phyloP scores from a whole-genome alignment of 495 filamentous ascomycete species.

The Stereocaulon alpinum region DNA sequence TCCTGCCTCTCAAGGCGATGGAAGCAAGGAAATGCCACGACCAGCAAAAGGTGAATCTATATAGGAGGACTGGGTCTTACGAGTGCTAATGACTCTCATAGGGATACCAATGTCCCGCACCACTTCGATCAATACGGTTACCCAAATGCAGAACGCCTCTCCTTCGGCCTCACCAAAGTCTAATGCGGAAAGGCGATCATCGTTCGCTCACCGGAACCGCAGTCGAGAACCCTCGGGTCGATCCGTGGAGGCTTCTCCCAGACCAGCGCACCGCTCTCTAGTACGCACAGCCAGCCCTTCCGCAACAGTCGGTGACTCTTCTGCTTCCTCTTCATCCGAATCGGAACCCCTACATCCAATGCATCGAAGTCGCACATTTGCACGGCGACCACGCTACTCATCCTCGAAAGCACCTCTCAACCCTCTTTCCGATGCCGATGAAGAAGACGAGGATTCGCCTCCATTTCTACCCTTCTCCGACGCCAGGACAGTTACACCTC shows the following conservation, averaged over 20 bases:
- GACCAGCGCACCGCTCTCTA: slow-evolving; percentile 3
- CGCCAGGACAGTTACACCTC: slow-evolving; percentile 20
- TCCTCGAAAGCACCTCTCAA: slow-evolving; percentile 25
- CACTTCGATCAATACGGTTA: slow-evolving; percentile 35
- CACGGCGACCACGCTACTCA: slow-evolving; percentile 46
- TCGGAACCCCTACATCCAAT: slow-evolving; percentile 28
- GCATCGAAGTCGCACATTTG: slow-evolving; percentile 34
- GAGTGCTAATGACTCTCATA: slow-evolving; percentile 8
- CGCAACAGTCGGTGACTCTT: slow-evolving; percentile 30
- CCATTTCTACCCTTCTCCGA: slow-evolving; percentile 62
- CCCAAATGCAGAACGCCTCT: slow-evolving; percentile 27
- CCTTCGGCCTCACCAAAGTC: slow-evolving; percentile 9
- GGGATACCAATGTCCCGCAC: slow-evolving; percentile 31
- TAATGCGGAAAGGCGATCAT: slow-evolving; percentile 5
- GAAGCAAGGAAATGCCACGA: slow-evolving; percentile 2
- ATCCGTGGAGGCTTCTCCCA: slow-evolving; percentile 13
- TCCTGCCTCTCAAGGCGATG: slow-evolving; percentile 25
- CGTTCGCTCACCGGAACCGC: slow-evolving; percentile 9
- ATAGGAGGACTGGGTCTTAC: neutral
- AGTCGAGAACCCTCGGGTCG: slow-evolving; percentile 14
- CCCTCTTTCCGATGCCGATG: slow-evolving; percentile 43
- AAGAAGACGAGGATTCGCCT: slow-evolving; percentile 48
- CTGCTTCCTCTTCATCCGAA: slow-evolving; percentile 37
- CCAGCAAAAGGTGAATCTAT: slow-evolving; percentile 4
- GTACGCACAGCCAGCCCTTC: slow-evolving; percentile 25